Conservation (phyloP, 495 filamentous ascomycete genomes). For the Usnea hakonensis region DNA sequence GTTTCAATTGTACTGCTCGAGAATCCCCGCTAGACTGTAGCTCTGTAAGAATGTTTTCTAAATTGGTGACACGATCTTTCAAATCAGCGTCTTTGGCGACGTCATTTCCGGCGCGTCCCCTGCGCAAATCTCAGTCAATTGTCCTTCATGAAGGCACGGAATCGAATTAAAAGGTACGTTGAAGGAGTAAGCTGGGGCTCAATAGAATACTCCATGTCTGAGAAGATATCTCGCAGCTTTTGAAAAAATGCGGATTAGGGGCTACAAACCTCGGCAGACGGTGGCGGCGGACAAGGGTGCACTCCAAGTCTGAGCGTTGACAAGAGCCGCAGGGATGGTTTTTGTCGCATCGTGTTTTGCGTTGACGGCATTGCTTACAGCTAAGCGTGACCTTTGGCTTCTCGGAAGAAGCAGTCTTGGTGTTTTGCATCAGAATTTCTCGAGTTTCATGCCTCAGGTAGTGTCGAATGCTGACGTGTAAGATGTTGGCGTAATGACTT, state of each 20-base stretch:
- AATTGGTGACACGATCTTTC: slow-evolving; percentile 3
- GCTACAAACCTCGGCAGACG: background rate
- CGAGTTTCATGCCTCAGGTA: too few species aligned
- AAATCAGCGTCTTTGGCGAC: background rate
- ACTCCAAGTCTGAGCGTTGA: slow-evolving; percentile 1
- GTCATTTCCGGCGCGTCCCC: slow-evolving; percentile 1
- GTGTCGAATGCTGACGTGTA: too few species aligned
- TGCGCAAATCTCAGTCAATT: too few species aligned
- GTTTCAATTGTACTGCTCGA: background rate
- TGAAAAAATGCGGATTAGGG: too few species aligned
- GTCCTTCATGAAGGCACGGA: too few species aligned
- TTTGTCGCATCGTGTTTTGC: slow-evolving; percentile 14
- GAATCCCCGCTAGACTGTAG: background rate
- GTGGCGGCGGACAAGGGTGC: background rate
- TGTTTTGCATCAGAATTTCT: background rate
- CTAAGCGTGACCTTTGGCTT: slow-evolving; percentile 11
- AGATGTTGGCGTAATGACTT: too few species aligned
- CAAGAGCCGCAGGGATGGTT: slow-evolving; percentile 3
- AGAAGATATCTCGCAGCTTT: too few species aligned
- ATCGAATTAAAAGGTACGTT: too few species aligned
- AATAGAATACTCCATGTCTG: too few species aligned
- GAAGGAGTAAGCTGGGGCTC: too few species aligned
- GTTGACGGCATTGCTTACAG: slow-evolving; percentile 12
- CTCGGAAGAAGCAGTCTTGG: background rate
- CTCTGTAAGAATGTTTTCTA: slow-evolving; percentile 4